These are phyloP conservation scores for Phytophthora sojae DNA, from an alignment of 352 stramenopile species.

Conservation along the genomic window DNA sequence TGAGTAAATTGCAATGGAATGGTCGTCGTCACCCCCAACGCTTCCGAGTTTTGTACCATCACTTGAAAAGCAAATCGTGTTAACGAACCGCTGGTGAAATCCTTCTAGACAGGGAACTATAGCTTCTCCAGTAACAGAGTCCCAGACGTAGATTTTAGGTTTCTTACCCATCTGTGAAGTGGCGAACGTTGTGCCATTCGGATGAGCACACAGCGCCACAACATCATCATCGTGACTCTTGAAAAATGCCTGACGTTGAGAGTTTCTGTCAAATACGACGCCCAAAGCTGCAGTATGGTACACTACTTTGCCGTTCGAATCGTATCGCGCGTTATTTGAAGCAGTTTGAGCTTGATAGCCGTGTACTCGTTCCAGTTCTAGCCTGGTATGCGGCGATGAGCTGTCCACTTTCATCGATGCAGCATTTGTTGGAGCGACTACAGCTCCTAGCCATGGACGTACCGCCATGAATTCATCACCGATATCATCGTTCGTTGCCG, in stretches of 20 bases:
- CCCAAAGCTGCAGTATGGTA: constrained; percentile 85
- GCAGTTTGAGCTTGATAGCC: constrained; percentile 81
- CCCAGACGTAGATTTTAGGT: constrained; percentile 87
- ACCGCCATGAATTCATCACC: constrained; percentile 93
- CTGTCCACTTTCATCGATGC: constrained; percentile 44
- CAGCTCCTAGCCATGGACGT: constrained; percentile 87
- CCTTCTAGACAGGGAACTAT: constrained; percentile 64
- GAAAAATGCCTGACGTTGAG: constrained; percentile 61
- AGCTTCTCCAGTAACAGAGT: constrained; percentile 35
- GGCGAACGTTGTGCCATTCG: constrained; percentile 79
- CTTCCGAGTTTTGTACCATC: constrained; percentile 76
- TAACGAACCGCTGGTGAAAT: constrained; percentile 84
- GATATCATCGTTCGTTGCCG: constrained; percentile 42
- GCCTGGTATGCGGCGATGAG: constrained; percentile 42
- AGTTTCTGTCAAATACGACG: constrained; percentile 65
- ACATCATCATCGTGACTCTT: constrained; percentile 88
- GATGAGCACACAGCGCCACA: constrained; percentile 80
- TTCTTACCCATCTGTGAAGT: constrained; percentile 90
- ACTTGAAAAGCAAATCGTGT: constrained; percentile 71
- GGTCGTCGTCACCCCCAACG: constrained; percentile 85
- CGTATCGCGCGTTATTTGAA: constrained; percentile 83
- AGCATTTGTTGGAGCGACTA: constrained; percentile 72
- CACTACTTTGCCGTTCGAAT: constrained; percentile 60
- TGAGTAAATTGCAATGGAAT: constrained; percentile 85
- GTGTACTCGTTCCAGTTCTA: constrained; percentile 77